Base-by-base conservation (phyloP, 1,284 basidiomycete species). In the Leccinum fuscescens region DNA sequence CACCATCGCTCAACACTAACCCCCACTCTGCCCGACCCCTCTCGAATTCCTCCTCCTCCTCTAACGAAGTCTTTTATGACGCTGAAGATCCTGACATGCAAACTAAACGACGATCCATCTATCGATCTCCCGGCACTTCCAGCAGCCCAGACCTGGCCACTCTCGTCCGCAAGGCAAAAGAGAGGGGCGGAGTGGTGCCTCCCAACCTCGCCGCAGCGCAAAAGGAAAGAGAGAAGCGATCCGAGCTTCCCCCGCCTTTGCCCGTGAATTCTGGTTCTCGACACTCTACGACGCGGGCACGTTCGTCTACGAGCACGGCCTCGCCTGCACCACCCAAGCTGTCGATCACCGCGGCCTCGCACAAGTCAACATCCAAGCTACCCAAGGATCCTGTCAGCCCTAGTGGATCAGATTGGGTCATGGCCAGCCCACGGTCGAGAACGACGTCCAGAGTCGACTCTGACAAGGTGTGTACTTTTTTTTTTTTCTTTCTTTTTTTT, bases 91-190 rank as follows among this genome's bases (percentile, higher is more conserved):
- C 77, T 4, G 86, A 88, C 66, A 80, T 82, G 66, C 83, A 87
- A 67, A 84, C 85, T 20, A 90, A 91, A 73, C 84, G 92, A 48
- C 82, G 92, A 56, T 92, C 90, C 65, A 85, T 95, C 77, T 94
- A 93, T 73, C 83, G 93, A 61, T 88, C 90, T n/a, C 80, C 89
- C 6, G 93, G 93, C 54, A 94, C 92, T 2, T 90, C 92, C 24
- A 92, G 90, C 66, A 93, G 90, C 67, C 93, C 94, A 24, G 93
- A 96, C 74, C 80, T 96, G 24, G 90, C 91, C 4, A 93, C 91
- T 3, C 80, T 95, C 58, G 76, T 94, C 56, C 82, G 88, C 63
- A 93, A 93, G 76, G 87, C 89, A 37, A 90, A 87, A 73, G 88
- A 89, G 67, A 80, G 82, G 53, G 84, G 84, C 37, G 79, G 75